These are phyloP conservation scores for Rhynchosporium graminicola DNA, from an alignment of 2,329 filamentous ascomycete genomes.

Conservation along the genomic window DNA sequence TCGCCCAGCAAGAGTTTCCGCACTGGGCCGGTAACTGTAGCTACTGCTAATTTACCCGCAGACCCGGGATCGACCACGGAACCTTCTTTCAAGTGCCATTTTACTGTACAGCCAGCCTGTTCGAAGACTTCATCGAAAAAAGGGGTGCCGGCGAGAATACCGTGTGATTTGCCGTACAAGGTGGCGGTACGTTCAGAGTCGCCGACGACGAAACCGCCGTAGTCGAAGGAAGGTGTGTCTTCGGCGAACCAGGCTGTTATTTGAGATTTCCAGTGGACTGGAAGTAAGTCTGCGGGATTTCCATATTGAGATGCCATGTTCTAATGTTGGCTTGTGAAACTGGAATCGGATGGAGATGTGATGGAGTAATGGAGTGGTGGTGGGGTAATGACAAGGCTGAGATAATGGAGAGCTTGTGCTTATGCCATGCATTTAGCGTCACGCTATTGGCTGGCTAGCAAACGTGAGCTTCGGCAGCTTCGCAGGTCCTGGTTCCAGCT, in stretches of 20 bases:
- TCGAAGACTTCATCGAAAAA: constrained; percentile 94
- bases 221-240: constrained; percentile 95
- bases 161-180: constrained; percentile 69
- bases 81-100: constrained; percentile 85
- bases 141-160: constrained; percentile 85
- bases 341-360: neutral
- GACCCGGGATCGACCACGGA: constrained; percentile 60
- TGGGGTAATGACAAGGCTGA: constrained; percentile 5
- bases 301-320: constrained; percentile 48
- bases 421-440: constrained; percentile 1
- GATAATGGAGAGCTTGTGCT: neutral
- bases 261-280: constrained; percentile 78
- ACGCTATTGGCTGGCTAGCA: constrained; percentile 6
- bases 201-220: constrained; percentile 95
- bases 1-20: constrained; percentile 81
- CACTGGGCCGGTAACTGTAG: constrained; percentile 83
- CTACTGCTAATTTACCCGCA: constrained; percentile 59
- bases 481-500: neutral
- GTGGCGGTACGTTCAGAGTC: constrained; percentile 63
- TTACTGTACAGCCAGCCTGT: constrained; percentile 87
- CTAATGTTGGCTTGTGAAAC: neutral
- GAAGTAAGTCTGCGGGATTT: constrained; percentile 72
- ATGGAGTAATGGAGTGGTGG: neutral
- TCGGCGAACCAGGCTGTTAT: constrained; percentile 88
- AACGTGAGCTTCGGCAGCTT: neutral